Evolutionary conservation across 345 rosid genomes (phyloP), one percentile per base, ranked within the genome.

Genomic region (Eucalyptus coolabah): DNA sequence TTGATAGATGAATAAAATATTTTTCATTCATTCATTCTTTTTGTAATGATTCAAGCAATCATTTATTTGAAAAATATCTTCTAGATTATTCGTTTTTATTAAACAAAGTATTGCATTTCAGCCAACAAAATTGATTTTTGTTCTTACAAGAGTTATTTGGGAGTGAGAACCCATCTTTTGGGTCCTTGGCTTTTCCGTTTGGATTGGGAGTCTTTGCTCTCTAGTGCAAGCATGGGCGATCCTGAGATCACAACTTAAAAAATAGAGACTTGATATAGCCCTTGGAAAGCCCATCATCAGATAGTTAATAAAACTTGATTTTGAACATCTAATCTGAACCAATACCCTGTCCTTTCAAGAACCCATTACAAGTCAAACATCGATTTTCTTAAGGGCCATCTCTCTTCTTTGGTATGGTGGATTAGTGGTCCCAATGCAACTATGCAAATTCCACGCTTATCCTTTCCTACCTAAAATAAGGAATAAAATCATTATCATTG

Each of bases 1-100:
- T 63, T 30, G 7, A 30, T 6, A 7, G 8, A 13, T 0, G 0
- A 28, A 28, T 0, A 63, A 30, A 63, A 63, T 63, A 63, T 63
- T 28, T 63, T 63, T 12, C 32, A 30, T 63, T 63, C 9, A 63
- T 28, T 30, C 15, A 0, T 63, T 30, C 0, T 28, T 30, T 28
- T 63, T 12, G 14, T 24, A 63, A 30, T 30, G 69, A 63, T 63
- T 63, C 1, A 63, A 30, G 69, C 13, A 56, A 56, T 56, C 13
- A 56, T 56, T 24, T 5, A 24, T 56, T 56, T 56, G 26, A 23
- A 56, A 56, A 56, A 56, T 9, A 56, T 56, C 30, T 56, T 56
- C 30, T 23, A 28, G 17, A 63, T 63, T 6, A 28, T 63, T 63
- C 8, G 12, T 28, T 60, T 1, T 0, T 26, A 0, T 12, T 30